These are phyloP conservation scores for Gymnopilus junonius DNA, from an alignment of 768 basidiomycete genomes.

Conservation along the genomic window DNA sequence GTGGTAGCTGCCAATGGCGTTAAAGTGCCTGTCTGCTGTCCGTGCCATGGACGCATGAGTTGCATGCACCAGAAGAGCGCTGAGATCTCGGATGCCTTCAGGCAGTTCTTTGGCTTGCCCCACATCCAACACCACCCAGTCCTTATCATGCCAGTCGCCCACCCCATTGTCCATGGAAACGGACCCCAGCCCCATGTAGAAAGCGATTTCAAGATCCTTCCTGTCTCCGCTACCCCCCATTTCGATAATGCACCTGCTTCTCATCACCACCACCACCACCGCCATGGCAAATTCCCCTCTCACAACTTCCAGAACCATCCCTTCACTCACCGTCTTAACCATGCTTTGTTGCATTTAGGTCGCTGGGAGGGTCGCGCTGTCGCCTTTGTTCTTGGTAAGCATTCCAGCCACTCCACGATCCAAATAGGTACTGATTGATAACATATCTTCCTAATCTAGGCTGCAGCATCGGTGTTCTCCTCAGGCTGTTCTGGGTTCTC, in stretches of 20 bases:
- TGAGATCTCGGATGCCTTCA: slow-evolving; percentile 57
- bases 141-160: background rate
- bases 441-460: slow-evolving; percentile 52
- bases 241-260: background rate
- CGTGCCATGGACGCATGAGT: slow-evolving; percentile 20
- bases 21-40: slow-evolving; percentile 9
- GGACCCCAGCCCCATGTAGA: background rate
- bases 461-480: slow-evolving; percentile 82
- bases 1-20: background rate
- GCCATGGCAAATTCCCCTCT: slow-evolving; percentile 28
- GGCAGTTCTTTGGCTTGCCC: slow-evolving; percentile 58
- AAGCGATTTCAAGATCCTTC: slow-evolving; percentile 11
- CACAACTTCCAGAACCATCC: slow-evolving; percentile 30
- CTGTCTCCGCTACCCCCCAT: slow-evolving; percentile 12
- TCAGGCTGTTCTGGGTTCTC: slow-evolving; percentile 82
- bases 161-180: background rate
- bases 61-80: slow-evolving; percentile 47
- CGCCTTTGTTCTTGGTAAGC: slow-evolving; percentile 76
- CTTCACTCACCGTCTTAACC: slow-evolving; percentile 65
- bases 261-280: slow-evolving; percentile 19
- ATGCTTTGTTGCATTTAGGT: slow-evolving; percentile 70
- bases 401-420: background rate
- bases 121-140: slow-evolving; percentile 33
- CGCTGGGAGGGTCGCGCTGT: slow-evolving; percentile 85
- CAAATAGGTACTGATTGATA: background rate